Evolutionary conservation across 148 eudicot genomes (phyloP).

Genomic region (Tetragonia tetragonoides): DNA sequence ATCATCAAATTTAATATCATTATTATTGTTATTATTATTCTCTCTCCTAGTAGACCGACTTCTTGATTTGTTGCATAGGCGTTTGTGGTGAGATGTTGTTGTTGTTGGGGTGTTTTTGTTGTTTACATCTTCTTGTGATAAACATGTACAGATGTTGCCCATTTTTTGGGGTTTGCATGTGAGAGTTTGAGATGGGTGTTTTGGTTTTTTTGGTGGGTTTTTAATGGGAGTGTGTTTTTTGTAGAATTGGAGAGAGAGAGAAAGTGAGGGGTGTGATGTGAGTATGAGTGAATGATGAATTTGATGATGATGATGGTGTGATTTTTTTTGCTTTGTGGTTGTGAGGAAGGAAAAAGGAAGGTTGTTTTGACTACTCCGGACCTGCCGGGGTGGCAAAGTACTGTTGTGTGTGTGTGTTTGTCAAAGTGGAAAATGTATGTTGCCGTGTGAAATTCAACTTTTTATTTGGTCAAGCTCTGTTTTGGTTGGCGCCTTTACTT

Average conservation of each 20-base stretch:
- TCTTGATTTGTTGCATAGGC: conserved; percentile 41
- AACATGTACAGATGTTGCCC: conserved; percentile 60
- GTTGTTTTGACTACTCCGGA: neutral
- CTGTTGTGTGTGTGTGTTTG: too few relatives aligned
- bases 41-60: conserved; percentile 47
- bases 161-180: conserved; percentile 25
- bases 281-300: neutral
- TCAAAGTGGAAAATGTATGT: too few relatives aligned
- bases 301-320: neutral
- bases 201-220: neutral
- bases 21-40: too few relatives aligned
- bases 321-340: neutral
- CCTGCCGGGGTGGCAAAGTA: neutral
- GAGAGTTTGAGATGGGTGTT: neutral
- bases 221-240: neutral
- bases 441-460: too few relatives aligned
- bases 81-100: conserved; percentile 27
- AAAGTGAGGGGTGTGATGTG: neutral
- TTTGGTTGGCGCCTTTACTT: too few relatives aligned
- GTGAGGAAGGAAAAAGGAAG: conserved; percentile 3
- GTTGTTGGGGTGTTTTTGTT: conserved; percentile 28
- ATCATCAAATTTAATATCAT: conserved; percentile 37
- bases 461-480: too few relatives aligned
- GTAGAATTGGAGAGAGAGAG: neutral
- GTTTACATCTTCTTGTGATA: conserved; percentile 23